Evolutionary conservation across 495 filamentous ascomycete species (phyloP).

Genomic region (Aspergillus bridgeri): DNA sequence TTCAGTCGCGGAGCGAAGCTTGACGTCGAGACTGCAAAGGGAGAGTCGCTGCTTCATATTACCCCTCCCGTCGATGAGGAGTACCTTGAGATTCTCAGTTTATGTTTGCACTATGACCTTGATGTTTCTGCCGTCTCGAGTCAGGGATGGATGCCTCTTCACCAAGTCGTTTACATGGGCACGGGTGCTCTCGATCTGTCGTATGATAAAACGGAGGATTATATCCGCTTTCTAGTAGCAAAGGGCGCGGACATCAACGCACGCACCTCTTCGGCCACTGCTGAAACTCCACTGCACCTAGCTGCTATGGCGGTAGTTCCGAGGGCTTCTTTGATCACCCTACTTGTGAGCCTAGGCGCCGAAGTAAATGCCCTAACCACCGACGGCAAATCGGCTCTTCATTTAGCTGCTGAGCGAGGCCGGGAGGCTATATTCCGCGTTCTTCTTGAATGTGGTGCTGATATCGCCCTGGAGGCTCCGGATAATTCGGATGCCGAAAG

Average conservation of each 20-base stretch:
- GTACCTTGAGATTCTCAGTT: constrained; percentile 28
- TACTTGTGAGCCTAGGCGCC: constrained; percentile 35
- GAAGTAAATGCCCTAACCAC: constrained; percentile 25
- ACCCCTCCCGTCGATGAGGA: constrained; percentile 23
- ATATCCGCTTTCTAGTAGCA: constrained; percentile 23
- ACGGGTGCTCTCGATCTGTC: constrained; percentile 15
- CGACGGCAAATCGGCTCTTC: constrained; percentile 36
- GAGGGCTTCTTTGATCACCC: constrained; percentile 12
- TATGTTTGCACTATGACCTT: constrained; percentile 14
- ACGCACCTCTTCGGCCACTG: neutral
- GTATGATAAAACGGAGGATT: constrained; percentile 20
- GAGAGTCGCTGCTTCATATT: constrained; percentile 30
- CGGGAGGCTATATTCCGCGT: constrained; percentile 25
- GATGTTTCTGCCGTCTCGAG: constrained; percentile 17
- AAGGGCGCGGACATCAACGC: constrained; percentile 28
- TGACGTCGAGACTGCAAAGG: constrained; percentile 25
- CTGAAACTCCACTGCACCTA: constrained; percentile 32
- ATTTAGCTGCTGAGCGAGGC: constrained; percentile 35
- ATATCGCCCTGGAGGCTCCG: constrained; percentile 21
- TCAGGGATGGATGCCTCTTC: constrained; percentile 29
- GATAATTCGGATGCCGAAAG: constrained; percentile 15
- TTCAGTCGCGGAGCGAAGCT: constrained; percentile 27
- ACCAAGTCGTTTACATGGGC: constrained; percentile 24
- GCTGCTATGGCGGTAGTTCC: constrained; percentile 19
- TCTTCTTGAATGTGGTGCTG: constrained; percentile 28